These are phyloP conservation scores for Tetracladium setigerum DNA, from an alignment of 495 filamentous ascomycete genomes.

Conservation along the genomic window DNA sequence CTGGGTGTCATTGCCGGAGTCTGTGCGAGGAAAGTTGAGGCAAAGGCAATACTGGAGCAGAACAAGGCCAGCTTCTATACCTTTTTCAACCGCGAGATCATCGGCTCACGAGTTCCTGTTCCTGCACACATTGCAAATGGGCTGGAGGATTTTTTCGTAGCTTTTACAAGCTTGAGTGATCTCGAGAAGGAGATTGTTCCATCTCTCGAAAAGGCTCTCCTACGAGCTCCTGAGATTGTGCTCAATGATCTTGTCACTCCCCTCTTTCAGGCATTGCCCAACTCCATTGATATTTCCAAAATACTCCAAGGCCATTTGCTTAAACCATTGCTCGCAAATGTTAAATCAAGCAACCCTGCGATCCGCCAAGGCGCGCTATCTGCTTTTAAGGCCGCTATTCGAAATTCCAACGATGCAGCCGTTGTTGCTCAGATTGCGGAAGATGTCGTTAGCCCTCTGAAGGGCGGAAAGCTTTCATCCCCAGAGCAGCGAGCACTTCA, in stretches of 20 bases:
- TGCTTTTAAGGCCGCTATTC: conserved; percentile 58
- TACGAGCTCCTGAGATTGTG: conserved; percentile 86
- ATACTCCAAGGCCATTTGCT: conserved; percentile 59
- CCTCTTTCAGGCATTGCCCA: conserved; percentile 60
- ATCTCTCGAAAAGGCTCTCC: conserved; percentile 75
- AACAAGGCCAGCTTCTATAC: conserved; percentile 63
- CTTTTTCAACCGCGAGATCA: conserved; percentile 79
- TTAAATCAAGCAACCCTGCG: conserved; percentile 75
- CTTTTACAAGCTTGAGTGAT: conserved; percentile 69
- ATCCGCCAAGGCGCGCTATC: conserved; percentile 69
- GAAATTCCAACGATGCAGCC: conserved; percentile 47
- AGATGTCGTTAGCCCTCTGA: conserved; percentile 72
- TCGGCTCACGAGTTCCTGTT: conserved; percentile 67
- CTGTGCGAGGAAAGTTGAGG: conserved; percentile 55
- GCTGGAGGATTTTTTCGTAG: conserved; percentile 74
- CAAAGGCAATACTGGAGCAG: conserved; percentile 49
- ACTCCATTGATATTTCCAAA: conserved; percentile 66
- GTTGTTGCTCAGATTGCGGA: conserved; percentile 57
- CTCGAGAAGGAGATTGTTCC: conserved; percentile 69
- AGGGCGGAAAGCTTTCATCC: conserved; percentile 68
- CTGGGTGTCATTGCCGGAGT: conserved; percentile 84
- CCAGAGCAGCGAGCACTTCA: conserved; percentile 76
- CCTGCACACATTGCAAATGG: conserved; percentile 64
- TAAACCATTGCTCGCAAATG: conserved; percentile 77
- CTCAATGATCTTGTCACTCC: conserved; percentile 66